Percentiles rank a stretch among this genome's conserved stretches.
These are phyloP conservation scores for Quercus glauca DNA, from an alignment of 306 rosid species.

Conservation along the genomic window DNA sequence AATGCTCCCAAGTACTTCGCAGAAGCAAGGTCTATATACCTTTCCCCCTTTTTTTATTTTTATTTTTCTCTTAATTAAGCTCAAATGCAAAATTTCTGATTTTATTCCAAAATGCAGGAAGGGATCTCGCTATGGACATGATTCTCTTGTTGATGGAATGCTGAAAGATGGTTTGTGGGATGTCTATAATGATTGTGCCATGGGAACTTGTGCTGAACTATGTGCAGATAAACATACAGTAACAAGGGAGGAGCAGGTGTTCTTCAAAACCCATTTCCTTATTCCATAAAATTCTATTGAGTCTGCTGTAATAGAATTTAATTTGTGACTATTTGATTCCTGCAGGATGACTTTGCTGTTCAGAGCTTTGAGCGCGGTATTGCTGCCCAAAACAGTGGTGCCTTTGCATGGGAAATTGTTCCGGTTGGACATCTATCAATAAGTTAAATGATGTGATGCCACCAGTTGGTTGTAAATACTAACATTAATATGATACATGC, in stretches of 20 bases:
- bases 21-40: constrained; percentile 80
- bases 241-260: constrained; percentile 86
- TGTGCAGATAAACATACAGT: constrained; percentile 87
- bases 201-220: constrained; percentile 94
- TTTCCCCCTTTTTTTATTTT: constrained; percentile 9
- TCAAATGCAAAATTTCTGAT: constrained; percentile 27
- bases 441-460: not conserved
- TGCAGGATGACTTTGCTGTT: constrained; percentile 74
- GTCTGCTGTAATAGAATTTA: constrained; percentile 1
- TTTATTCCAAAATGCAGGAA: constrained; percentile 64
- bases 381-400: constrained; percentile 75
- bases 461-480: not conserved
- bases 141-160: constrained; percentile 96
- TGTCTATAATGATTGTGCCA: constrained; percentile 78
- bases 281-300: constrained; percentile 1
- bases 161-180: constrained; percentile 97
- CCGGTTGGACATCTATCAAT: constrained; percentile 44
- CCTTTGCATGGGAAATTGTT: constrained; percentile 89
- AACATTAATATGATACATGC: not conserved
- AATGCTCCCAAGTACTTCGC: constrained; percentile 86
- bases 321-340: constrained; percentile 23
- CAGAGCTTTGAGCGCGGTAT: constrained; percentile 96
- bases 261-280: constrained; percentile 7
- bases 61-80: constrained; percentile 10
- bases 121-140: constrained; percentile 98